Evolutionary conservation across 768 basidiomycete species (phyloP).

Genomic region (Termitomyces sp.): DNA sequence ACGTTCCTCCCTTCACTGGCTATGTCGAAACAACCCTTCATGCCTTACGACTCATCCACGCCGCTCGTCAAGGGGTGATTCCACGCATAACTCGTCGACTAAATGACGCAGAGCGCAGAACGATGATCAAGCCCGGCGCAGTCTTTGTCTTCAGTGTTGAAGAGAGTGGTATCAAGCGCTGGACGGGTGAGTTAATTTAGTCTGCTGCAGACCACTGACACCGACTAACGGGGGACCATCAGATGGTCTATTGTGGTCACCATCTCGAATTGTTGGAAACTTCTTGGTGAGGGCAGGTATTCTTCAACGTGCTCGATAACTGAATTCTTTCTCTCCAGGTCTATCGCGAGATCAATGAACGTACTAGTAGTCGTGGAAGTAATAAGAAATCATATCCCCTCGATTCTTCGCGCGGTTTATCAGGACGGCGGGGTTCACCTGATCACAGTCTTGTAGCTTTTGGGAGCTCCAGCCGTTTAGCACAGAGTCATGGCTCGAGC

Average conservation of each 20-base stretch:
- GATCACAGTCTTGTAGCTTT: slow-evolving; percentile 32
- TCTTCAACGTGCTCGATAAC: not conserved
- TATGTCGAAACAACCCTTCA: slow-evolving; percentile 81
- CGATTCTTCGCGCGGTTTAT: slow-evolving; percentile 39
- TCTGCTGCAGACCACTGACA: slow-evolving; percentile 11
- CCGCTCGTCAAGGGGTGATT: slow-evolving; percentile 73
- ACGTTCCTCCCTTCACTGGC: slow-evolving; percentile 68
- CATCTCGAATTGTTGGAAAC: slow-evolving; percentile 80
- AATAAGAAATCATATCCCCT: slow-evolving; percentile 49
- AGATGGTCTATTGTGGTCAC: slow-evolving; percentile 75
- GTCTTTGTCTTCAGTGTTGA: slow-evolving; percentile 89
- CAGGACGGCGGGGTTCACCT: slow-evolving; percentile 36
- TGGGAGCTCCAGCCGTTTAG: slow-evolving; percentile 28
- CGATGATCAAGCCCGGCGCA: slow-evolving; percentile 63
- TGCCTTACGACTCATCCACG: slow-evolving; percentile 80
- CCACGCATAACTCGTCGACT: slow-evolving; percentile 81
- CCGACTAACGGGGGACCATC: slow-evolving; percentile 14
- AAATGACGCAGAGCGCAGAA: slow-evolving; percentile 74
- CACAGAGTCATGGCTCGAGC: slow-evolving; percentile 25
- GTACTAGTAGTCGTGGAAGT: slow-evolving; percentile 53
- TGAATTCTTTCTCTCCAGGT: slow-evolving; percentile 40
- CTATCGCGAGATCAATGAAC: slow-evolving; percentile 76
- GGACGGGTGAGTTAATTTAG: slow-evolving; percentile 55
- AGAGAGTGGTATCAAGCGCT: slow-evolving; percentile 84
- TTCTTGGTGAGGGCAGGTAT: slow-evolving; percentile 55